Percentiles rank a stretch among this genome's conserved stretches.
phyloP scores from a whole-genome alignment of 345 rosid species.

The Moricandia arvensis region DNA sequence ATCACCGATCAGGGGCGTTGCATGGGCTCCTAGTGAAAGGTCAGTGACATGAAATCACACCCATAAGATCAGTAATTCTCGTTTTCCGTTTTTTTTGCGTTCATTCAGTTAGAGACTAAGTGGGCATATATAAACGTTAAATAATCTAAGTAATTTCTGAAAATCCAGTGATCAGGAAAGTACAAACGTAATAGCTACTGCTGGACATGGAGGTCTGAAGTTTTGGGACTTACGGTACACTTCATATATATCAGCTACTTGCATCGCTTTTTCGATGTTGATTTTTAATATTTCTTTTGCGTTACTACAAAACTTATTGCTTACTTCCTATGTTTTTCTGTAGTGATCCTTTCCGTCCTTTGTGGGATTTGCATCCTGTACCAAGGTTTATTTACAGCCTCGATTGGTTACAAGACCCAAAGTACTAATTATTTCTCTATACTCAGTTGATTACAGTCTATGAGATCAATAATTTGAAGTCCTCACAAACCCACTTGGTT shows the following conservation, averaged over 20 bases:
- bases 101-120: neutral
- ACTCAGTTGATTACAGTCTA: constrained; percentile 7
- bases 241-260: constrained; percentile 4
- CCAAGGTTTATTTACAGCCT: constrained; percentile 68
- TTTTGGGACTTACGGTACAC: constrained; percentile 91
- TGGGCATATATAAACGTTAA: neutral
- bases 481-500: neutral
- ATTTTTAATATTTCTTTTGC: neutral
- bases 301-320: constrained; percentile 1
- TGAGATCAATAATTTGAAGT: neutral
- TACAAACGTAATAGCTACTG: constrained; percentile 66
- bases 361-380: constrained; percentile 73
- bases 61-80: neutral
- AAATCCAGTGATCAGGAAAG: constrained; percentile 62
- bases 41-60: constrained; percentile 28
- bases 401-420: constrained; percentile 80
- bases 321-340: constrained; percentile 28
- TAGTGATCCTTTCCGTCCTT: constrained; percentile 84
- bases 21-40: constrained; percentile 91
- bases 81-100: neutral
- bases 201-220: constrained; percentile 84
- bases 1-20: constrained; percentile 72
- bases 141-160: neutral
- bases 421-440: constrained; percentile 40
- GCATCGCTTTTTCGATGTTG: neutral